Percentiles rank a stretch among this genome's conserved stretches.
Evolutionary conservation across 2,329 filamentous ascomycete genomes (phyloP).

Genomic region (Stagonosporopsis tanaceti): DNA sequence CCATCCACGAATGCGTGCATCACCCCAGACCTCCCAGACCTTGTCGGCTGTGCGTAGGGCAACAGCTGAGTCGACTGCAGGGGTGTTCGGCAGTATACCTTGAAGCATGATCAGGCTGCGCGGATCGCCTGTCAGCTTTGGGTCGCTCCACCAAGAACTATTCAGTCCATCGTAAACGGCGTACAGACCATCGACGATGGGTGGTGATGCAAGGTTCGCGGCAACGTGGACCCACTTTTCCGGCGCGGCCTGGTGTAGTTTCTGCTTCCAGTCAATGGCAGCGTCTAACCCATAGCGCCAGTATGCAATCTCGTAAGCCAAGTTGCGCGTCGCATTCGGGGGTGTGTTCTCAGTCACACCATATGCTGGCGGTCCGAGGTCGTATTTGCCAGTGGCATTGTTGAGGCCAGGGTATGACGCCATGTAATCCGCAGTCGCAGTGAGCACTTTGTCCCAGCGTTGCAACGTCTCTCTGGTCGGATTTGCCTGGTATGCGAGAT

Average conservation of each 20-base stretch:
- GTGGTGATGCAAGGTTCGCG: conserved; percentile 62
- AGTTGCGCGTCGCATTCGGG: conserved; percentile 63
- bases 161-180: conserved; percentile 61
- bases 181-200: conserved; percentile 59
- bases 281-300: conserved; percentile 66
- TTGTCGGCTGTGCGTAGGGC: conserved; percentile 36
- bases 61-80: conserved; percentile 33
- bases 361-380: conserved; percentile 59
- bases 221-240: conserved; percentile 59
- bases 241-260: conserved; percentile 54
- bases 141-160: conserved; percentile 37
- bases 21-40: conserved; percentile 41
- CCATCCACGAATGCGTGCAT: conserved; percentile 41
- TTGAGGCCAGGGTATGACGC: conserved; percentile 64
- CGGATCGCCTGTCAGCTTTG: conserved; percentile 35
- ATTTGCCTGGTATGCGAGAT: conserved; percentile 59
- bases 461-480: conserved; percentile 54
- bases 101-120: conserved; percentile 40
- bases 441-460: conserved; percentile 63
- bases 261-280: conserved; percentile 61
- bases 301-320: conserved; percentile 66
- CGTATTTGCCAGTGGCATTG: conserved; percentile 59
- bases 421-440: conserved; percentile 65
- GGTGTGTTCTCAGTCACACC: conserved; percentile 65
- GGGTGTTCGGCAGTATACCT: conserved; percentile 36